These are phyloP conservation scores for Penicillium sp. DNA, from an alignment of 2,329 filamentous ascomycete genomes.

Conservation along the genomic window DNA sequence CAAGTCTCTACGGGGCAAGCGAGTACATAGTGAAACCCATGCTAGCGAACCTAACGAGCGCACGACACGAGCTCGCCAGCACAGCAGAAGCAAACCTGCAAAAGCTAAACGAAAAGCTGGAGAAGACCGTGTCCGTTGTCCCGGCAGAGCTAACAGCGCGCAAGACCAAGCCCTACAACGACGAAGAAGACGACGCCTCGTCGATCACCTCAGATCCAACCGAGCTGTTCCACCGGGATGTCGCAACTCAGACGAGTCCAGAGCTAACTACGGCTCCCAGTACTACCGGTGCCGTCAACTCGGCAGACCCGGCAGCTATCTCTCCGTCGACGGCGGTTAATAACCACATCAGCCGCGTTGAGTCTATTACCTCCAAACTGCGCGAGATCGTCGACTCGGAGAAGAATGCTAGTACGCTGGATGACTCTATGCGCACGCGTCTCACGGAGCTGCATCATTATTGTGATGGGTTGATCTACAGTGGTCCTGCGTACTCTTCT, in stretches of 20 bases:
- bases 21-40: constrained; percentile 60
- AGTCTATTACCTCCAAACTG: constrained; percentile 53
- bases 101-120: constrained; percentile 57
- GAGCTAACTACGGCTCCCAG: constrained; percentile 24
- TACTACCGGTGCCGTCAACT: constrained; percentile 18
- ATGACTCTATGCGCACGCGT: constrained; percentile 34
- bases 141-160: constrained; percentile 39
- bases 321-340: constrained; percentile 28
- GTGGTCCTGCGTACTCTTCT: constrained; percentile 28
- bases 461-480: constrained; percentile 49
- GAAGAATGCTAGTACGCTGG: constrained; percentile 33
- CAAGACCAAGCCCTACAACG: constrained; percentile 21
- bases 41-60: constrained; percentile 52
- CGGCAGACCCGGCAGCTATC: constrained; percentile 13
- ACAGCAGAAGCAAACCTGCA: constrained; percentile 53
- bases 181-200: constrained; percentile 34
- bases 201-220: constrained; percentile 58
- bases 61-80: constrained; percentile 57
- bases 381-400: constrained; percentile 45
- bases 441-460: constrained; percentile 52
- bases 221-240: constrained; percentile 63
- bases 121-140: constrained; percentile 52
- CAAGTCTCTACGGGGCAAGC: constrained; percentile 57
- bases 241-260: constrained; percentile 61
- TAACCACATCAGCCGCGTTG: constrained; percentile 47